phyloP scores from a whole-genome alignment of 2,329 filamentous ascomycete genomes.

The Botryotinia globosa region DNA sequence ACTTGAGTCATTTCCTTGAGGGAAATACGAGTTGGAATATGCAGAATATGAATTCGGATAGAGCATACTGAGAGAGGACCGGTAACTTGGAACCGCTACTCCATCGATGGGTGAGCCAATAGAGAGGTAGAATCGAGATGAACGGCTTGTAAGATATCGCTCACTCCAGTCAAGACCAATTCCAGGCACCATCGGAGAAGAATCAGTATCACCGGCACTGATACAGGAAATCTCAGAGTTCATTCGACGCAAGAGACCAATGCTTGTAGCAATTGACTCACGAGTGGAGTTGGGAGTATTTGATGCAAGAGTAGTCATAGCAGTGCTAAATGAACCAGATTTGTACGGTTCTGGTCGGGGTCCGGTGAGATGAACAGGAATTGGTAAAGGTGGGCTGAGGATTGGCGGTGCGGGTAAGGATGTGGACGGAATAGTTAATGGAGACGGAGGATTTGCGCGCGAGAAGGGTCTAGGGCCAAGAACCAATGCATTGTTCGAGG shows the following conservation, averaged over 20 bases:
- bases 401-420: slow-evolving; percentile 25
- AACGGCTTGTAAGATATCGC: not conserved
- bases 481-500: not conserved
- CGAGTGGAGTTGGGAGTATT: not conserved
- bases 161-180: slow-evolving; percentile 7
- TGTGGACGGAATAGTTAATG: slow-evolving; percentile 9
- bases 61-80: not conserved
- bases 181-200: not conserved
- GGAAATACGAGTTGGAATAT: slow-evolving; percentile 5
- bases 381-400: slow-evolving; percentile 24
- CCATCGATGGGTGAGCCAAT: slow-evolving; percentile 2
- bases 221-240: slow-evolving; percentile 19
- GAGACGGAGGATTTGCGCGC: slow-evolving; percentile 20
- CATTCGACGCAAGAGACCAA: slow-evolving; percentile 22
- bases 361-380: slow-evolving; percentile 26
- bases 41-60: slow-evolving; percentile 2
- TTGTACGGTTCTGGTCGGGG: slow-evolving; percentile 24
- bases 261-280: slow-evolving; percentile 16
- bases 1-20: slow-evolving; percentile 5
- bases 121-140: slow-evolving; percentile 14
- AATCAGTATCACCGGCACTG: slow-evolving; percentile 8
- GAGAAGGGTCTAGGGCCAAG: not conserved
- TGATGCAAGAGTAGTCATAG: not conserved
- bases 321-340: not conserved
- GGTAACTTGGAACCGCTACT: not conserved